Base-by-base conservation (phyloP, 805 yeast genomes). In the Cyberlindnera maritima region DNA sequence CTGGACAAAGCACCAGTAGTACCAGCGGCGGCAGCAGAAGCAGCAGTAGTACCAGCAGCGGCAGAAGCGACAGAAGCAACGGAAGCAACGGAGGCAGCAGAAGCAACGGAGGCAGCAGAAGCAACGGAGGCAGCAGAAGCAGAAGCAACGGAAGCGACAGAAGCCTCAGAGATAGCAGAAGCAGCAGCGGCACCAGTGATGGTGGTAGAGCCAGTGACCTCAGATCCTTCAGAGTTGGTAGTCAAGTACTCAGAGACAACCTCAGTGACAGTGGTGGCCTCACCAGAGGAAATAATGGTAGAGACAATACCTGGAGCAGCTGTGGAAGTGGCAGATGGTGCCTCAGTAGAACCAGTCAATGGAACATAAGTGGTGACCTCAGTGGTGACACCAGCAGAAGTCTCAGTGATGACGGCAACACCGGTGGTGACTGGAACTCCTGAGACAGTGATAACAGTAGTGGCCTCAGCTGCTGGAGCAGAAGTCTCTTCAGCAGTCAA, bases 341-440 rank as follows among this genome's bases (percentile, higher is more conserved):
- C n/a, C n/a, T n/a, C n/a, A n/a, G n/a, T n/a, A n/a, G n/a, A n/a
- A n/a, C n/a, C n/a, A n/a, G 49, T 45, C 15, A 43, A 41, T 43
- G 58, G 44, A 39, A 57, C 49, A 48, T 57, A 42, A 25, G 53
- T 46, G 17, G 55, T 44, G 47, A 47, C 41, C 10, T 18, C 36
- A 38, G 44, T 39, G 20, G 31, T 26, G 20, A 21, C 43, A 44
- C 49, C 42, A 31, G 38, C 39, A 12, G 34, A 20, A 25, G 49
- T 28, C 23, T 62, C 39, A 41, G 62, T 48, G 19, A 66, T 47
- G 32, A 50, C 42, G 23, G 59, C 47, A 43, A 56, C 52, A 29
- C 43, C 50, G 29, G 56, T 48, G 26, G 52, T 39, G 46, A 43
- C 53, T 32, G 50, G 28, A 18, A 36, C 18, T 38, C 28, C 47